These are phyloP conservation scores for Trichoderma harzianum DNA, from an alignment of 2,329 filamentous ascomycete species.

Conservation along the genomic window DNA sequence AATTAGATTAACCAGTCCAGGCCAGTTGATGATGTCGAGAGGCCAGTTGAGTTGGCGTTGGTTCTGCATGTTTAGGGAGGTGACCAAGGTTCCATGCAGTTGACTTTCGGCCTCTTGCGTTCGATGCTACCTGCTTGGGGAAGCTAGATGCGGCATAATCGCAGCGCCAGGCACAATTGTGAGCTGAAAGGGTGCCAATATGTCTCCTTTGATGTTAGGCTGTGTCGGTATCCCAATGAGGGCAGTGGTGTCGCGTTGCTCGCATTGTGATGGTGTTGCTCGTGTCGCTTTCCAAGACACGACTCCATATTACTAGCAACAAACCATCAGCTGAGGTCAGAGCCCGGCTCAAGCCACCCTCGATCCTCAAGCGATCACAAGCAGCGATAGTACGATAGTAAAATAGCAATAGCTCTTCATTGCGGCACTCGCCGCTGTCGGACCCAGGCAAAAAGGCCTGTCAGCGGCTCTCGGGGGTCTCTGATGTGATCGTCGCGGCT, in stretches of 20 bases:
- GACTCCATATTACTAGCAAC: neutral
- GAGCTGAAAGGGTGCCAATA: neutral
- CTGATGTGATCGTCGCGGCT: conserved; percentile 1
- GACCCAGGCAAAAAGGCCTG: neutral
- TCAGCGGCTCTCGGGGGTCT: neutral
- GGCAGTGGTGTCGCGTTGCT: neutral
- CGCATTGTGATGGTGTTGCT: neutral
- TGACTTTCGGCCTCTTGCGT: neutral
- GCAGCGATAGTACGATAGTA: neutral
- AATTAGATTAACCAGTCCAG: neutral
- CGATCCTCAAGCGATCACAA: neutral
- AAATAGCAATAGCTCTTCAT: neutral
- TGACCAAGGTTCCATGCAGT: neutral
- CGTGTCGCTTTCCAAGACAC: neutral
- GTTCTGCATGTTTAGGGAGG: neutral
- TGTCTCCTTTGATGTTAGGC: neutral
- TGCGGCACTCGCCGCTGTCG: neutral
- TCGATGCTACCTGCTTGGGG: neutral
- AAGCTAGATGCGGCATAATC: neutral
- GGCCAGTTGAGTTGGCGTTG: neutral
- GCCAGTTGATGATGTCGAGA: neutral
- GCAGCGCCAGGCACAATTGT: neutral
- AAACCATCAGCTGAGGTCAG: conserved; percentile 14
- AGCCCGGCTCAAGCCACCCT: neutral
- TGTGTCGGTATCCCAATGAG: neutral